Evolutionary conservation across 2,329 filamentous ascomycete genomes (phyloP), one percentile per base, ranked within the genome.

Genomic region (Tolypocladium tropicale): DNA sequence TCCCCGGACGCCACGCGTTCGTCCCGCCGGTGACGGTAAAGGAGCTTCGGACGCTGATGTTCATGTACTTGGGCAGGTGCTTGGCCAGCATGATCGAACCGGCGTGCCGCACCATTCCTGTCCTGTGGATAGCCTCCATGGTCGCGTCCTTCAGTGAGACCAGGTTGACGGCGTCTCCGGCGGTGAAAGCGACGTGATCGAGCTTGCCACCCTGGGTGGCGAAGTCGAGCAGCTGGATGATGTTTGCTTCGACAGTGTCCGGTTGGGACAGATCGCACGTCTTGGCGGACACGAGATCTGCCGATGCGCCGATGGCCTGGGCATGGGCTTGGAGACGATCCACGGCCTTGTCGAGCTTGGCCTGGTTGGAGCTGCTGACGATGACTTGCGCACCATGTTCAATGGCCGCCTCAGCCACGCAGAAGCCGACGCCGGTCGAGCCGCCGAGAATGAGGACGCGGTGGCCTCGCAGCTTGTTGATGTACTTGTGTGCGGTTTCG

Each of bases 401-500:
- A 46, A 86, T 65, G 16, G 74, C 71, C 2, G 77, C 79, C 72
- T 85, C 78, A 53, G 84, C 83, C 12, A 84, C 80, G 55, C 72
- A 76, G 60, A 77, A 82, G 34, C 84, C 85, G 43, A 88, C 83
- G 53, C 85, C 85, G 18, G 79, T 77, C 2, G 81, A 80, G 43
- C 83, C 85, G 49, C 85, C 85, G 51, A 88, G 75, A 63, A 88
- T 70, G 43, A 89, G 78, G 61, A 85, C 68, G 58, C 69, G 71
- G 46, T 65, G 64, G 60, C 63, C 62, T 23, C 67, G 63, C 21
- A 74, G 65, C 59, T 73, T 73, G 60, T 68, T 69, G 55, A 63
- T 62, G 54, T 60, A 66, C 55, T 65, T 69, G 55, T 63, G 62
- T 2, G 65, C 52, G 28, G 58, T 34, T 25, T 6, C 18, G 23